Evolutionary conservation across 2,329 filamentous ascomycete genomes (phyloP), one percentile per base, ranked within the genome.

Genomic region (Diaporthe eres): DNA sequence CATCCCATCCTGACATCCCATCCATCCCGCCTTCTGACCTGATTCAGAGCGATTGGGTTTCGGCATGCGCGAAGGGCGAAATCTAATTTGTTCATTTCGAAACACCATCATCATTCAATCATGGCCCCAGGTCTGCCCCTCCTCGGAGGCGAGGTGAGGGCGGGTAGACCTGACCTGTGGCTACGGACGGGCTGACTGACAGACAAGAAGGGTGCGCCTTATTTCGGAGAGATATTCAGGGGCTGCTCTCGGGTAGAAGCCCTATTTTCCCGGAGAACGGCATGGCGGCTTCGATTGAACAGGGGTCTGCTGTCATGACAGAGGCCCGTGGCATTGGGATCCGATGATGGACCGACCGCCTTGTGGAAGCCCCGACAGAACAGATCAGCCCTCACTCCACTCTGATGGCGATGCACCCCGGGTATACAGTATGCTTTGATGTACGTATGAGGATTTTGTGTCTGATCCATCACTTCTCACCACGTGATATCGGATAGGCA

Each of bases 51-150:
- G 34, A 70, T 70, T 70, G 65, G 47, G 47, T 70, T 70, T 70
- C 65, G 65, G 65, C 65, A 34, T 70, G 65, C 34, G 49, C 65
- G 44, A 55, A 22, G 65, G 61, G 47, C 65, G 15, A 55, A 70
- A 42, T 70, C 65, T 53, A 70, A 70, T 70, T 70, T 70, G 34
- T 70, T 70, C 34, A 70, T 70, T 70, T 70, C 65, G 65, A 70
- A 70, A 70, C 65, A 28, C 65, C 65, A 70, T 55, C 65, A 55
- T 70, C 34, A 31, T 55, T 42, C 49, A 42, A 10, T 28, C 34
- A 39, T 22, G n/a, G 49, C 65, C 34, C 31, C 22, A 28, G 44
- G 31, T 55, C 22, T 42, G 65, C 22, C 65, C 65, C 65, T 39
- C 47, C 31, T 53, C 65, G 7, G 10, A 55, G 34, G 65, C 65